Evolutionary conservation across 345 rosid genomes (phyloP), one percentile per base, ranked within the genome.

Genomic region (Citrus medica): DNA sequence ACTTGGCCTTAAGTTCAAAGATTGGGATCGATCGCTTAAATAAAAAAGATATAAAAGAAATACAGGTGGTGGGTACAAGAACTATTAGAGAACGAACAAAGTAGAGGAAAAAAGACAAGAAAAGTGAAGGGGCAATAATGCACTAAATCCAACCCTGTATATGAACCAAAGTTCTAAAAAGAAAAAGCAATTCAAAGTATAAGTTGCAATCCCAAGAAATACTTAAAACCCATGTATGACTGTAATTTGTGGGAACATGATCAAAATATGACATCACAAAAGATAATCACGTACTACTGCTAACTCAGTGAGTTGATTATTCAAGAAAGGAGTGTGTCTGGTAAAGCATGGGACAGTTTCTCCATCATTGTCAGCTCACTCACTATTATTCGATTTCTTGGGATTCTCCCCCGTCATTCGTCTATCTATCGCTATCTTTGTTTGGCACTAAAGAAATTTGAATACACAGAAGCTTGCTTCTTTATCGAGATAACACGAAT

Each of bases 261-360:
- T 65, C 25, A 53, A 61, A 76, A 4, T 76, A 82, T 92, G 88
- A 88, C 87, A 88, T 90, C 89, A 90, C 53, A 53, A 56, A 80
- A 67, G 72, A 82, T 33, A 71, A 84, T 71, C 90, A 91, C 89
- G 89, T 87, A 90, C 75, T 79, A 48, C 53, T 48, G 74, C 55
- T 10, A 19, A 24, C 63, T 65, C 78, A 33, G 58, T 67, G 40
- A 76, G 30, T 74, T 5, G 79, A 76, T 9, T 74, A 81, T 79
- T 75, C 67, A 9, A 77, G 60, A 72, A 68, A 75, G 33, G 28
- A 65, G 42, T 38, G 12, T 88, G 91, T 85, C 84, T 46, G 87
- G 79, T 81, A 85, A 89, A 91, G 92, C 82, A 79, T 7, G 83
- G 73, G 95, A 88, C 98, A 91, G 86, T 86, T 86, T 87, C 96